A percentile compares a stretch with the other conserved stretches of the same genome.
Evolutionary conservation across 2,329 filamentous ascomycete species (phyloP).

Genomic region (Mycosphaerella arachidis): DNA sequence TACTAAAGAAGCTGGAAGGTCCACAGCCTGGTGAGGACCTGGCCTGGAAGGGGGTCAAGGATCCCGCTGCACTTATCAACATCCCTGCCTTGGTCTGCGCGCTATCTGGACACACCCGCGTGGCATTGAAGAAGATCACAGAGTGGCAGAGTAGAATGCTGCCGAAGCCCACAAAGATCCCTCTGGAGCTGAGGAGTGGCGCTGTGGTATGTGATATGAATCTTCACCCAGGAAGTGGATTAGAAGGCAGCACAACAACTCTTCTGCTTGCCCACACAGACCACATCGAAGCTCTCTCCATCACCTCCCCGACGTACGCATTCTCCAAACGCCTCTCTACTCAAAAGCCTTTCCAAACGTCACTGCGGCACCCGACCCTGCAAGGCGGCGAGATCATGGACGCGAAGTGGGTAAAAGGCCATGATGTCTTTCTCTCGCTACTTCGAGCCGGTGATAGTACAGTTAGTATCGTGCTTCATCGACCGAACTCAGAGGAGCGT

Average conservation of each 20-base stretch:
- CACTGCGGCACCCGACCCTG: conserved; percentile 37
- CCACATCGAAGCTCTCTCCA: background rate
- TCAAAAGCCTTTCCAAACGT: background rate
- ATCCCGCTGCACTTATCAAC: conserved; percentile 22
- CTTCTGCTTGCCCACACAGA: background rate
- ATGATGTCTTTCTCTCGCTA: conserved; percentile 3
- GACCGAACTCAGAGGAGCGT: background rate
- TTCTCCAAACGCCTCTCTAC: background rate
- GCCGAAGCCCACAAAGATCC: conserved; percentile 9
- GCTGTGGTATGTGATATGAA: conserved; percentile 12
- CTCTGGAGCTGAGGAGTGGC: background rate
- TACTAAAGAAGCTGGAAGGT: conserved; percentile 12
- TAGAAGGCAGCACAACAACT: background rate
- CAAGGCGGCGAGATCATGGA: conserved; percentile 54
- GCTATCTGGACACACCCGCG: conserved; percentile 21
- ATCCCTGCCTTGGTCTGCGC: conserved; percentile 24
- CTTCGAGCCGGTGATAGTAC: background rate
- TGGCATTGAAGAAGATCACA: conserved; percentile 36
- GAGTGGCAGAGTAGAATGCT: conserved; percentile 40
- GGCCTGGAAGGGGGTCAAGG: conserved; percentile 14
- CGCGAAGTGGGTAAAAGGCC: conserved; percentile 48
- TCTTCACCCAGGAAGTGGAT: background rate
- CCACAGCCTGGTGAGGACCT: conserved; percentile 7
- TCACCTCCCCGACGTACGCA: background rate
- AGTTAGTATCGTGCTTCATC: conserved; percentile 1